Evolutionary conservation across 345 rosid species (phyloP).

Genomic region (Populus ilicifolia): DNA sequence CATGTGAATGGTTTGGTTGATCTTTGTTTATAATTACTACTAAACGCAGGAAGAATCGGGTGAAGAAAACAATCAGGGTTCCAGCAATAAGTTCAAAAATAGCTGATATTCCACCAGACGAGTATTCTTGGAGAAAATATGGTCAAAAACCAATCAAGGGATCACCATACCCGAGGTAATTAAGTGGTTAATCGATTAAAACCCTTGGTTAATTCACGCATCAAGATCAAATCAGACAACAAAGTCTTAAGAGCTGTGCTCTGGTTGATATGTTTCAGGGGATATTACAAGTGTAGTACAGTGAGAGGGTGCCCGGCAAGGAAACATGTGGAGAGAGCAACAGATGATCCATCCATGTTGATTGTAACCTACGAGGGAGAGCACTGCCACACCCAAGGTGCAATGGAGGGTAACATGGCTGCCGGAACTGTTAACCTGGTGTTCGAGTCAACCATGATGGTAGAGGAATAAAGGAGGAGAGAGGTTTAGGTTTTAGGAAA

Average conservation of each 20-base stretch:
- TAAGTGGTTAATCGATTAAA: constrained; percentile 32
- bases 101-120: constrained; percentile 95
- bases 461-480: not conserved
- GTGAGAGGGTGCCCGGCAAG: constrained; percentile 87
- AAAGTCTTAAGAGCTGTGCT: not conserved
- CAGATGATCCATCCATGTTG: constrained; percentile 80
- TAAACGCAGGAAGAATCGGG: constrained; percentile 58
- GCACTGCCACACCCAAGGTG: constrained; percentile 61
- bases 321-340: constrained; percentile 93
- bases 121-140: constrained; percentile 90
- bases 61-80: constrained; percentile 70
- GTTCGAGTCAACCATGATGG: constrained; percentile 42
- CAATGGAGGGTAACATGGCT: constrained; percentile 42
- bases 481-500: not conserved
- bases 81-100: constrained; percentile 83
- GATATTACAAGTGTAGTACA: constrained; percentile 89
- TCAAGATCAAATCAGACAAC: not conserved
- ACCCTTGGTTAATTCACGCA: not conserved
- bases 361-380: constrained; percentile 93
- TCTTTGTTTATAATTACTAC: no score
- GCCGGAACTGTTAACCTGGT: constrained; percentile 40
- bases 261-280: constrained; percentile 38
- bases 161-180: constrained; percentile 90
- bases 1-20: not conserved
- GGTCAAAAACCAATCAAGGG: constrained; percentile 98